phyloP scores from a whole-genome alignment of 163 green algal genomes.

The Scenedesmus sp. region DNA sequence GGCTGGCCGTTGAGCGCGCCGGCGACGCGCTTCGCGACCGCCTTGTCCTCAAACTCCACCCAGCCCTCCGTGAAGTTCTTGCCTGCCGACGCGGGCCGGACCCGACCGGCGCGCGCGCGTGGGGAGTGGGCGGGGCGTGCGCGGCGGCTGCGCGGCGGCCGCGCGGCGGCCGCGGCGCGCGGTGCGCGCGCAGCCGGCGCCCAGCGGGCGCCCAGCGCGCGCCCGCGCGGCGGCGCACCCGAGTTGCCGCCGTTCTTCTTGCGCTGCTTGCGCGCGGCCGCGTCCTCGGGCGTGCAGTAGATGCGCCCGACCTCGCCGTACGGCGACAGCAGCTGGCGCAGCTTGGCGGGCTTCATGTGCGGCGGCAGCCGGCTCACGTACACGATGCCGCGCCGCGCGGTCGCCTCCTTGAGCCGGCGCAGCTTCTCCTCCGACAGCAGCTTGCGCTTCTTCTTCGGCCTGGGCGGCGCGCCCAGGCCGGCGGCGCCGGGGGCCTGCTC shows the following conservation, averaged over 20 bases:
- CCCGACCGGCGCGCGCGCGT: too few relatives aligned
- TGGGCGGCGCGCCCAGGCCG: too few relatives aligned
- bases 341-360: constrained; percentile 94
- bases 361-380: constrained; percentile 93
- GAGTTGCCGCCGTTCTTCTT: constrained; percentile 80
- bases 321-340: constrained; percentile 88
- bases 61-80: constrained; percentile 92
- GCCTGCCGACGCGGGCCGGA: constrained; percentile 44
- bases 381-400: constrained; percentile 77
- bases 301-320: constrained; percentile 85
- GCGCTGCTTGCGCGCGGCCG: constrained; percentile 55
- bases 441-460: too few relatives aligned
- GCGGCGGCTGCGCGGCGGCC: neutral
- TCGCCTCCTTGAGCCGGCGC: constrained; percentile 48
- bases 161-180: neutral
- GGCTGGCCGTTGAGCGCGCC: constrained; percentile 88
- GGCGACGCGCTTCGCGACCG: constrained; percentile 87
- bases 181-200: neutral
- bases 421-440: constrained; percentile 52
- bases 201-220: neutral
- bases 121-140: too few relatives aligned
- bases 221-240: constrained; percentile 48
- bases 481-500: too few relatives aligned
- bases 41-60: constrained; percentile 98
- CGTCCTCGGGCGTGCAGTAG: constrained; percentile 89